Conservation (phyloP, 139 green algal genomes). For the Zygnema cylindricum region DNA sequence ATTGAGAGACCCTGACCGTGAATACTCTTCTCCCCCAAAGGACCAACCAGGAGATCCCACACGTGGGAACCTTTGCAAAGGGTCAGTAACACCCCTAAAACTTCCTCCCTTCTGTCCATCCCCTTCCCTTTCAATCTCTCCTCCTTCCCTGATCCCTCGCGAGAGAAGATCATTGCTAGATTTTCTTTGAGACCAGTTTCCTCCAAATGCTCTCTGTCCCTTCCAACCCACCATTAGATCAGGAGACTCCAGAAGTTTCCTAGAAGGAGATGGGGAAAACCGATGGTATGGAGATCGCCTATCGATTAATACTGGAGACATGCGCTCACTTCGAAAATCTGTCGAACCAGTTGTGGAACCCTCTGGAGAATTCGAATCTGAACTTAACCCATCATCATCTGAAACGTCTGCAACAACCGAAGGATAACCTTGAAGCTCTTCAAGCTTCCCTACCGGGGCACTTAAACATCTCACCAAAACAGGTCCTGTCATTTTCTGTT, state of each 20-base stretch:
- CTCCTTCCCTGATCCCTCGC: neutral
- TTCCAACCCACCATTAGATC: neutral
- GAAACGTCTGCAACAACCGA: neutral
- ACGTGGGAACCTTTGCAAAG: neutral
- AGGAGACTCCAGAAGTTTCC: neutral
- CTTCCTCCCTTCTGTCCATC: neutral
- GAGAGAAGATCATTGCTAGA: neutral
- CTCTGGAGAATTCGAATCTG: neutral
- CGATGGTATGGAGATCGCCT: neutral
- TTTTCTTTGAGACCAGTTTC: neutral
- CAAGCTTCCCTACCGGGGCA: neutral
- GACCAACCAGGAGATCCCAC: neutral
- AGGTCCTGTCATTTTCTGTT: too few relatives aligned
- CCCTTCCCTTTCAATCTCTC: neutral
- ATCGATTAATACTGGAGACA: neutral
- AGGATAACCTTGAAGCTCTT: neutral
- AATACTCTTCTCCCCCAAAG: neutral
- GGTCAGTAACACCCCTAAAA: neutral
- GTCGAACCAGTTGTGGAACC: neutral
- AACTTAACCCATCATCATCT: neutral
- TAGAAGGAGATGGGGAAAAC: neutral
- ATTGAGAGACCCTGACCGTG: neutral
- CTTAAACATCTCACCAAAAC: neutral
- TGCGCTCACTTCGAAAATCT: neutral
- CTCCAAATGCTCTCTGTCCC: neutral